A percentile compares a stretch with the other conserved stretches of the same genome.
Conservation (phyloP, 164 flowering plant species). For the Aristolochia californica region DNA sequence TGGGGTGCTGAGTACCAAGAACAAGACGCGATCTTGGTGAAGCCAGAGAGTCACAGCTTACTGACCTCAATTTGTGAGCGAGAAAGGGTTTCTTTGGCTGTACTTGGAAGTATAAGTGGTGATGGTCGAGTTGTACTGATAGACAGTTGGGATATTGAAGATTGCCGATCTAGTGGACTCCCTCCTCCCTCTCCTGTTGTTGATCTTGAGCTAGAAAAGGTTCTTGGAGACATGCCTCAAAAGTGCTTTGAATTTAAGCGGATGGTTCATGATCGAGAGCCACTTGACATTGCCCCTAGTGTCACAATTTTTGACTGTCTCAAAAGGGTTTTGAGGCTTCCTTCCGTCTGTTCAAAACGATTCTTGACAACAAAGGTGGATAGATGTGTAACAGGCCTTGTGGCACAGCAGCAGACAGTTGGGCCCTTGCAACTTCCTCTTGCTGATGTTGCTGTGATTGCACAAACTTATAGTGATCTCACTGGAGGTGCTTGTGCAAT, state of each 20-base stretch:
- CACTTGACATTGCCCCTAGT: constrained; percentile 87
- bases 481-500: constrained; percentile 96
- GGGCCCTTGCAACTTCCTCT: constrained; percentile 91
- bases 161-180: constrained; percentile 34
- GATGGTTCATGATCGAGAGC: constrained; percentile 31
- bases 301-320: constrained; percentile 61
- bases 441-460: constrained; percentile 91
- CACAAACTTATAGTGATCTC: constrained; percentile 53
- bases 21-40: constrained; percentile 90
- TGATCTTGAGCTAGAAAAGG: constrained; percentile 90
- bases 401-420: constrained; percentile 95
- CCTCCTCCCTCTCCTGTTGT: constrained; percentile 77
- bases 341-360: constrained; percentile 83
- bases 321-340: constrained; percentile 82
- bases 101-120: constrained; percentile 78
- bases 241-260: constrained; percentile 68
- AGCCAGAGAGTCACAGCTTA: constrained; percentile 57
- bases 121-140: constrained; percentile 62
- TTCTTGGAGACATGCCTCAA: constrained; percentile 94
- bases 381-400: constrained; percentile 96
- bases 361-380: constrained; percentile 91
- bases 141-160: constrained; percentile 49
- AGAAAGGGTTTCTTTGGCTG: constrained; percentile 89
- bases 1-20: constrained; percentile 99
- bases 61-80: constrained; percentile 71